Percentiles rank a stretch among this genome's conserved stretches.
phyloP scores from a whole-genome alignment of 169 alveolate species.

The Cyclospora cayetanensis region DNA sequence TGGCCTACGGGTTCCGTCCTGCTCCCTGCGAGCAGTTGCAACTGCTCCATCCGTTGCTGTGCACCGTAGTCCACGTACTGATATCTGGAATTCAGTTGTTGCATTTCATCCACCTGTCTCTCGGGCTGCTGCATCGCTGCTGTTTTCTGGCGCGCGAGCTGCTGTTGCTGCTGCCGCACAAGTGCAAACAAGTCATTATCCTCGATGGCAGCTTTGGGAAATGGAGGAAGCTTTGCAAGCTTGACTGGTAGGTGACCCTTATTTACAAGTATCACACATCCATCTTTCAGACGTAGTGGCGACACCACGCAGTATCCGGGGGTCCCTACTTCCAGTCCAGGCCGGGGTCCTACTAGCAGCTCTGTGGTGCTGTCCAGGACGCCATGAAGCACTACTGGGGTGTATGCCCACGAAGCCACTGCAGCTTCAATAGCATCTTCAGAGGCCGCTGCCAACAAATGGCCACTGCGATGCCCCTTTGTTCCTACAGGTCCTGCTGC shows the following conservation, averaged over 20 bases:
- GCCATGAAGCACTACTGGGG: conserved; percentile 75
- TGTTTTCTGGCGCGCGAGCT: neutral
- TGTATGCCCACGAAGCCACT: conserved; percentile 74
- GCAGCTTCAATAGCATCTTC: neutral
- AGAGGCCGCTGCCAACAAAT: conserved; percentile 22
- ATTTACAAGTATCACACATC: conserved; percentile 83
- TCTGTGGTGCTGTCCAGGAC: conserved; percentile 84
- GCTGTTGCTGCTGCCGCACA: neutral
- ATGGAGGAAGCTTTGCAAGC: conserved; percentile 63
- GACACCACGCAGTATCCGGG: conserved; percentile 82
- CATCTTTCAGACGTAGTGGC: conserved; percentile 85
- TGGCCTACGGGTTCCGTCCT: conserved; percentile 81
- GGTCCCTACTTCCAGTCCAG: conserved; percentile 73
- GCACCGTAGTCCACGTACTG: conserved; percentile 49
- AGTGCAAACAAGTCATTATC: neutral
- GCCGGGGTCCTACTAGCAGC: conserved; percentile 86
- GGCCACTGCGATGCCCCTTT: conserved; percentile 17
- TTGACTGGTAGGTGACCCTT: conserved; percentile 82
- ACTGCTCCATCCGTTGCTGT: conserved; percentile 17
- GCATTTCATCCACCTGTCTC: neutral
- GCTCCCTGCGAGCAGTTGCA: conserved; percentile 13
- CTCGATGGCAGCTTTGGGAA: conserved; percentile 23
- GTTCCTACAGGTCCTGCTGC: neutral
- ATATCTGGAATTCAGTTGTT: neutral
- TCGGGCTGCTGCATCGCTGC: neutral